Evolutionary conservation across 495 filamentous ascomycete species (phyloP), one percentile per base, ranked within the genome.

Genomic region (Penicillium mononematosum): DNA sequence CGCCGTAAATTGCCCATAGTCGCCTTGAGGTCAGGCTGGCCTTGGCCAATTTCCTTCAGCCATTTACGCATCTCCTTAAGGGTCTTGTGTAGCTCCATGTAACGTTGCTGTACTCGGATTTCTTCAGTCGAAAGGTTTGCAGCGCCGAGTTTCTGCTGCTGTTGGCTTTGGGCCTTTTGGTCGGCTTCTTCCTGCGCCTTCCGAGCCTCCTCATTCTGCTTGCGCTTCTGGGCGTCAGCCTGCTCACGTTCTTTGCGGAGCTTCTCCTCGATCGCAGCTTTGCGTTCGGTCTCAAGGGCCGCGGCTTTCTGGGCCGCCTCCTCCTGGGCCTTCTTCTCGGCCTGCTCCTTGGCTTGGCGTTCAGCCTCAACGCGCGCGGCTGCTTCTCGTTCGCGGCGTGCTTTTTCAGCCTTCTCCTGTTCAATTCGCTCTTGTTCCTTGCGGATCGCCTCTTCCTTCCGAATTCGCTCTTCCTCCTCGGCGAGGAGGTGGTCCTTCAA

Each of bases 1-100:
- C 92, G 81, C 12, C 91, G 78, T 80, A 90, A 85, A 45, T 91
- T 86, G 31, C 91, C 90, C 72, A 91, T 82, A 3, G 78, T 74
- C 31, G 75, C 66, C 61, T 91, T 93, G 25, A 91, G 71, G 0
- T 62, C 55, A 4, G 78, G 76, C 31, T 84, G 75, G 58, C 81
- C 71, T 56, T 82, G 81, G 31, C 60, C 67, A 41, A 70, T 50
- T 9, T 83, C 71, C 1, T 63, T 65, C 50, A 88, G 71, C 17
- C 76, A 79, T 34, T 78, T 78, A 12, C 92, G 81, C 53, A 96
- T 70, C 11, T 79, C 70, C 67, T 97, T 97, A 22, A 96, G 75
- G 17, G 80, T 79, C 54, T 83, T 67, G 67, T 95, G 90, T 2
- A 97, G 79, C 41, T 83, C 76, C 1, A 87, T 66, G 68, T 91